A percentile compares a stretch with the other conserved stretches of the same genome.
These are phyloP conservation scores for Tubosaeta sp. DNA, from an alignment of 768 basidiomycete genomes.

Conservation along the genomic window DNA sequence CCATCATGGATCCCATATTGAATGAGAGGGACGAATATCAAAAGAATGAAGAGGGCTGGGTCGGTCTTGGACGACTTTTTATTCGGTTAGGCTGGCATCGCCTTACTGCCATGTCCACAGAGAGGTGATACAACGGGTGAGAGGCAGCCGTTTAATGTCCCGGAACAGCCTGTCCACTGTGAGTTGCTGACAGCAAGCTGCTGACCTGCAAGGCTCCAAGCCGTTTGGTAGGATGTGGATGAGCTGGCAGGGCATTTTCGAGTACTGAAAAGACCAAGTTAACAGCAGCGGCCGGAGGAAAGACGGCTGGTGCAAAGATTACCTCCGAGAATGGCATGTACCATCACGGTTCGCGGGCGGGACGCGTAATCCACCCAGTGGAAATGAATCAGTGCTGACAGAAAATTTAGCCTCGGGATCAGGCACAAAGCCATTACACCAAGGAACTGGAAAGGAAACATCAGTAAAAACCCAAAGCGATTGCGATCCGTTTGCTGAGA, in stretches of 20 bases:
- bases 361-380: too few relatives aligned
- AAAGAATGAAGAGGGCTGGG: background rate
- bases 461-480: background rate
- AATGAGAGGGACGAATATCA: background rate
- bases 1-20: background rate
- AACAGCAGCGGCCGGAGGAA: too few relatives aligned
- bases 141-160: background rate
- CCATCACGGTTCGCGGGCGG: too few relatives aligned
- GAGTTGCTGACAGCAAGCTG: background rate
- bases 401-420: too few relatives aligned
- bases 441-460: too few relatives aligned
- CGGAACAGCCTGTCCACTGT: background rate
- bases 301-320: too few relatives aligned
- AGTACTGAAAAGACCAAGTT: background rate
- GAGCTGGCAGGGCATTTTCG: too few relatives aligned
- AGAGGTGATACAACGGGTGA: background rate
- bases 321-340: too few relatives aligned
- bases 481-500: conserved; percentile 14
- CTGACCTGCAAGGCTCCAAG: too few relatives aligned
- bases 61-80: background rate
- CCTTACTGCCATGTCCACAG: background rate
- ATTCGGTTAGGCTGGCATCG: background rate
- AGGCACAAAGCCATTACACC: too few relatives aligned
- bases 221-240: too few relatives aligned
- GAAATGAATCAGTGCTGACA: too few relatives aligned